A percentile compares a stretch with the other conserved stretches of the same genome.
Conservation (phyloP, 169 alveolate genomes). For the Cryptosporidium tyzzeri region DNA sequence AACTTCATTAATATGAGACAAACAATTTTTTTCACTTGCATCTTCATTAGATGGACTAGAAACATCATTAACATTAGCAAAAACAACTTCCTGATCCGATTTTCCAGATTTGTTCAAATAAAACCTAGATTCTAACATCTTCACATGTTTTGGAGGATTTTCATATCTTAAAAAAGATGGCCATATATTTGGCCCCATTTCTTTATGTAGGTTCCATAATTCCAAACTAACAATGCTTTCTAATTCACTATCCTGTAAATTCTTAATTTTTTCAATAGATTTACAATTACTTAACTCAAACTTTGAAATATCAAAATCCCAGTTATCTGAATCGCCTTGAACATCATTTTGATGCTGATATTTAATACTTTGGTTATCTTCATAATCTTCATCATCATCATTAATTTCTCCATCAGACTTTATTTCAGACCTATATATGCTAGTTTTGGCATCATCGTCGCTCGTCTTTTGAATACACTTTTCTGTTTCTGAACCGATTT, state of each 20-base stretch:
- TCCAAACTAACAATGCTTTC: conserved; percentile 22
- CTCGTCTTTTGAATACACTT: neutral
- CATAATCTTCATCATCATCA: neutral
- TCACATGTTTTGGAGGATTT: conserved; percentile 60
- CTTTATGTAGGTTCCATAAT: conserved; percentile 38
- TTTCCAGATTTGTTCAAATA: neutral
- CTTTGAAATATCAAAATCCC: neutral
- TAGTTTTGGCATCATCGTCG: neutral
- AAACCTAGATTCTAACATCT: conserved; percentile 60
- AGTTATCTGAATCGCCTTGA: neutral
- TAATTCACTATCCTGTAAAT: conserved; percentile 37
- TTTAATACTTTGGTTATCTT: neutral
- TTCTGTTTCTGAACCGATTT: neutral
- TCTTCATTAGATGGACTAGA: neutral
- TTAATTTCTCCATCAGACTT: neutral
- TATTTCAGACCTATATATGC: neutral
- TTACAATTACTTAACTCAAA: conserved; percentile 1
- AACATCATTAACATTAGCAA: conserved; percentile 7
- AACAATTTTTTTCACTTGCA: neutral
- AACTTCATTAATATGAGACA: conserved; percentile 1
- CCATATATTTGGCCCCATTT: conserved; percentile 69
- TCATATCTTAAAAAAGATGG: conserved; percentile 73
- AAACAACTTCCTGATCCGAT: conserved; percentile 6
- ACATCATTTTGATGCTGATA: neutral
- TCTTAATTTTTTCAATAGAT: neutral